These are phyloP conservation scores for Smittium mucronatum DNA, from an alignment of 371 early-diverging fungal genomes.

Conservation along the genomic window DNA sequence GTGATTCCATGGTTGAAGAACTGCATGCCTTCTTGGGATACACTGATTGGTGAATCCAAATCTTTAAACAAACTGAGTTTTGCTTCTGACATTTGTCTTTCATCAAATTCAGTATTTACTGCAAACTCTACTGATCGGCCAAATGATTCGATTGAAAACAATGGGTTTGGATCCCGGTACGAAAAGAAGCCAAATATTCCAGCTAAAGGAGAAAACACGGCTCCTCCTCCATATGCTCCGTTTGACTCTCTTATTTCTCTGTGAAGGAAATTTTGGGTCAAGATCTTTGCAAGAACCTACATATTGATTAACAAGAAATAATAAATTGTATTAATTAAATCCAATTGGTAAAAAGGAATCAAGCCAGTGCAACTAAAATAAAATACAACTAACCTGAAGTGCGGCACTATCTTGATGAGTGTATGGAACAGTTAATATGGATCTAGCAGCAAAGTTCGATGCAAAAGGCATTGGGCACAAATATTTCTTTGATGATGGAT, in stretches of 20 bases:
- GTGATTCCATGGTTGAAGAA: slow-evolving; percentile 63
- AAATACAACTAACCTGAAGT: slow-evolving; percentile 57
- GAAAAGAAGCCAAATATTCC: slow-evolving; percentile 81
- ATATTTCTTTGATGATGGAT: slow-evolving; percentile 1
- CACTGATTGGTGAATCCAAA: slow-evolving; percentile 73
- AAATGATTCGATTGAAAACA: slow-evolving; percentile 62
- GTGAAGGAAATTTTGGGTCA: slow-evolving; percentile 77
- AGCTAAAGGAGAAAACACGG: slow-evolving; percentile 50
- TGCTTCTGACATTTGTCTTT: slow-evolving; percentile 72
- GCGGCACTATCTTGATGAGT: slow-evolving; percentile 65
- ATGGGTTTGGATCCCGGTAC: slow-evolving; percentile 81
- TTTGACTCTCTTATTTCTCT: slow-evolving; percentile 91
- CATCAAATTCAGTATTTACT: slow-evolving; percentile 16
- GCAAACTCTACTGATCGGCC: slow-evolving; percentile 53
- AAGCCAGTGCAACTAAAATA: too few species aligned
- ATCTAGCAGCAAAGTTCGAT: slow-evolving; percentile 70
- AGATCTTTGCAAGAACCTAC: slow-evolving; percentile 47
- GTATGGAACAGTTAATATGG: slow-evolving; percentile 66
- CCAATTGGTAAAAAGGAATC: too few species aligned
- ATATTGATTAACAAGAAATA: too few species aligned
- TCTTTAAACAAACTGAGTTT: slow-evolving; percentile 79
- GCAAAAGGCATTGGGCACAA: slow-evolving; percentile 65
- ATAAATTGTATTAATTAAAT: too few species aligned
- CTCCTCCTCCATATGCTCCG: slow-evolving; percentile 92
- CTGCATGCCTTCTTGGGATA: slow-evolving; percentile 70